Percentiles rank a stretch among this genome's conserved stretches.
These are phyloP conservation scores for Picochlorum costavermella DNA, from an alignment of 139 green algal species.

Conservation along the genomic window DNA sequence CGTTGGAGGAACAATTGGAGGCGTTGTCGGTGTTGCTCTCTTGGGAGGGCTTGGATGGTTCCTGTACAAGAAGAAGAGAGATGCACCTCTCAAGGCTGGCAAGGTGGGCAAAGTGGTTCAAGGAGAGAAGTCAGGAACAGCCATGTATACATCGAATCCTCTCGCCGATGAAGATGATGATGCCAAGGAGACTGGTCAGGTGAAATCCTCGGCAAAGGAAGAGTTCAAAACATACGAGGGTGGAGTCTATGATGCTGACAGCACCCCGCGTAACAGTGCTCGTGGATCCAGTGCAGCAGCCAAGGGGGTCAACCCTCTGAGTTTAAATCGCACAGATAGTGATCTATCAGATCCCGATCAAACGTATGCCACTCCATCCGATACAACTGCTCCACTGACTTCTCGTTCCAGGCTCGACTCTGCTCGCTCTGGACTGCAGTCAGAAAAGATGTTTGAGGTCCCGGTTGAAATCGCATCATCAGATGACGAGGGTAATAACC, in stretches of 20 bases:
- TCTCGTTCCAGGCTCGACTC: constrained; percentile 8
- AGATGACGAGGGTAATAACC: constrained; percentile 15
- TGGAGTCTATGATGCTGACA: background rate
- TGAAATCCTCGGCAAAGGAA: background rate
- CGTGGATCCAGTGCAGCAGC: background rate
- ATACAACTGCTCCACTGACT: background rate
- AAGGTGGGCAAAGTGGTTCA: background rate
- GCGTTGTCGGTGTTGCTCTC: constrained; percentile 1
- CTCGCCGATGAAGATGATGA: background rate
- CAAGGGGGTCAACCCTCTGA: constrained; percentile 3
- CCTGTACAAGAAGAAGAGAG: constrained; percentile 9
- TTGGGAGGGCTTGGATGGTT: background rate
- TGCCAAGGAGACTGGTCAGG: background rate
- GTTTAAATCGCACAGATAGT: background rate
- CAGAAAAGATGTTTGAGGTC: background rate
- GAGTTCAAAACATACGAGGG: background rate
- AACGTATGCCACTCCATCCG: constrained; percentile 4
- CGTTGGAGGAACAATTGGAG: constrained; percentile 11
- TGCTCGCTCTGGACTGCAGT: constrained; percentile 5
- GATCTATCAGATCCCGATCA: constrained; percentile 7
- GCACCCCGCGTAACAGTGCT: background rate
- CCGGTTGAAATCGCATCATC: constrained; percentile 5
- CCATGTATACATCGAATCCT: constrained; percentile 9
- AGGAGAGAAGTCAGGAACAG: background rate
- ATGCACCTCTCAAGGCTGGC: constrained; percentile 1